Percentiles rank a stretch among this genome's conserved stretches.
phyloP scores from a whole-genome alignment of 306 rosid species.

The Hippophae gyantsensis region DNA sequence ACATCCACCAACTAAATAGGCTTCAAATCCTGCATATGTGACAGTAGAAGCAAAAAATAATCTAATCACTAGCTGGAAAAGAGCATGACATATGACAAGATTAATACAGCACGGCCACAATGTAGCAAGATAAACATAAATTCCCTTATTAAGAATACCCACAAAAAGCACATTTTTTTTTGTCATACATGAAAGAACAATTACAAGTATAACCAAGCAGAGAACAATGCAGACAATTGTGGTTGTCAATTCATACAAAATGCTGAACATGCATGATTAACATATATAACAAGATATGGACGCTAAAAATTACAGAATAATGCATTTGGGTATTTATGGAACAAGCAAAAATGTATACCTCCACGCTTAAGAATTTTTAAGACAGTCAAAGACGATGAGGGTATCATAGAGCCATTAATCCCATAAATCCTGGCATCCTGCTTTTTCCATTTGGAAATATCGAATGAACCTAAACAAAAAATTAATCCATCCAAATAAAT shows the following conservation, averaged over 20 bases:
- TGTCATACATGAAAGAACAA: too few relatives aligned
- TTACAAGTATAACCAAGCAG: too few relatives aligned
- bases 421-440: slow-evolving; percentile 25
- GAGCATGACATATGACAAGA: neutral
- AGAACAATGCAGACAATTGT: too few relatives aligned
- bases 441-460: slow-evolving; percentile 33
- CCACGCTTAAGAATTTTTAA: slow-evolving; percentile 21
- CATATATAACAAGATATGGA: neutral
- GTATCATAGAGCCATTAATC: slow-evolving; percentile 19
- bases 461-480: slow-evolving; percentile 10
- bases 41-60: slow-evolving; percentile 2
- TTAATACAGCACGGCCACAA: neutral
- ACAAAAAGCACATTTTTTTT: too few relatives aligned
- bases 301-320: neutral
- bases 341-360: slow-evolving; percentile 23
- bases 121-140: too few relatives aligned
- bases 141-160: too few relatives aligned
- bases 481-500: neutral
- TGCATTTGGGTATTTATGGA: neutral
- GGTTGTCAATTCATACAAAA: too few relatives aligned
- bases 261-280: neutral
- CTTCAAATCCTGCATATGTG: slow-evolving; percentile 55
- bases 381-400: slow-evolving; percentile 22
- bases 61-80: neutral
- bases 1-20: slow-evolving; percentile 94